Base-by-base conservation (phyloP, 139 green algal genomes). In the Axilococcus clingmanii region DNA sequence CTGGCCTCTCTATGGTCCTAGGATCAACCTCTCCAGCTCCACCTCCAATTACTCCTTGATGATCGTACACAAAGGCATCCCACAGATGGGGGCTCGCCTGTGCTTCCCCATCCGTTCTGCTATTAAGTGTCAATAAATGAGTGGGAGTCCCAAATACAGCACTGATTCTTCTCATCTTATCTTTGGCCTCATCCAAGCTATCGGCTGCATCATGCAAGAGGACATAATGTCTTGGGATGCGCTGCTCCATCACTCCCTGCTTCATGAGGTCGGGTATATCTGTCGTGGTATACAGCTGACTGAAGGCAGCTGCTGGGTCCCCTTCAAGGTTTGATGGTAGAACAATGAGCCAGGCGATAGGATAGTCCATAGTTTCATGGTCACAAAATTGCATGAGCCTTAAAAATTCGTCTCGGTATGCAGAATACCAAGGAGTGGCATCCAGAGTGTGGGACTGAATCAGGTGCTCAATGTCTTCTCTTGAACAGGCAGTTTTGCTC, bases 341-440 rank as follows among this genome's bases (percentile, higher is more conserved):
- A 33, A 76, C 78, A 44, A 87, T 52, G 22, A 85, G 46, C 84
- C 78, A 91, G 16, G 72, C 81, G 19, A 94, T 74, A 1, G 88
- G 88, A 54, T 94, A 73, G 60, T 96, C 88, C 22, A 90, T 55
- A 1, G 66, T 67, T 42, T 96, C 86, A 42, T 93, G 84, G 38
- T 91, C 83, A 5, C 72, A 69, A 49, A 95, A 96, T 12, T 41
- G 19, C 35, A 94, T 59, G 48, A 81, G 61, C 4, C 84, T 74
- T 36, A 85, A 32, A 42, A 88, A 86, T 67, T 94, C 83, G 1
- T 54, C 41, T 24, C 56, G 59, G 50, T 95, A 96, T 4, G 41
- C 55, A 1, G 56, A 33, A 48, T 78, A 95, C 87, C 87, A 96
- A n/a, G n/a, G n/a, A n/a, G n/a, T n/a, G n/a, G n/a, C n/a, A n/a